These are phyloP conservation scores for Geosmithia morbida DNA, from an alignment of 2,329 filamentous ascomycete genomes.

Conservation along the genomic window DNA sequence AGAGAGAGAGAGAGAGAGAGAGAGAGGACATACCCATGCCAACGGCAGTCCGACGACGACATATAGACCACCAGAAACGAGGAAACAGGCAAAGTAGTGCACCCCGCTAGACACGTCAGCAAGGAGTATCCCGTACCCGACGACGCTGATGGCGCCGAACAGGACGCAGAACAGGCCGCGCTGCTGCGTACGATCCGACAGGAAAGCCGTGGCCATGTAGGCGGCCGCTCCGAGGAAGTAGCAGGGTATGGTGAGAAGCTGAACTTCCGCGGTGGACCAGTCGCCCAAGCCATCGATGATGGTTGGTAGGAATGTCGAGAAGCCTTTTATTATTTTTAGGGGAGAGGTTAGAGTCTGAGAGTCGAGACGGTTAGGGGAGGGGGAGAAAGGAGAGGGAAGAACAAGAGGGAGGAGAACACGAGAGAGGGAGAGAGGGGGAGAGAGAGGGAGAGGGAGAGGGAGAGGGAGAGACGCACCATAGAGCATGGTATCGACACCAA, in stretches of 20 bases:
- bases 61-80: constrained; percentile 64
- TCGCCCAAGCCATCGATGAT: constrained; percentile 57
- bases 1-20: not conserved
- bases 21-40: constrained; percentile 28
- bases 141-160: constrained; percentile 46
- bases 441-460: too few relatives aligned
- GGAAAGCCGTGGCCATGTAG: constrained; percentile 50
- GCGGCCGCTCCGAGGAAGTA: constrained; percentile 58
- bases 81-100: constrained; percentile 61
- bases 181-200: constrained; percentile 53
- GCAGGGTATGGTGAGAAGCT: constrained; percentile 66
- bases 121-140: constrained; percentile 57
- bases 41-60: constrained; percentile 38
- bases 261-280: constrained; percentile 51
- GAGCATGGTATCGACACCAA: constrained; percentile 62
- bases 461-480: constrained; percentile 30
- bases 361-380: too few relatives aligned
- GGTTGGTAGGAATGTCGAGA: constrained; percentile 63
- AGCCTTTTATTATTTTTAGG: too few relatives aligned
- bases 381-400: not conserved
- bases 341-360: too few relatives aligned
- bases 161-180: constrained; percentile 50
- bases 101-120: constrained; percentile 43
- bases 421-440: not conserved
- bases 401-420: not conserved